Percentiles rank a stretch among this genome's conserved stretches.
These are phyloP conservation scores for Erysimum pusillum DNA, from an alignment of 441 rosid species.

Conservation along the genomic window DNA sequence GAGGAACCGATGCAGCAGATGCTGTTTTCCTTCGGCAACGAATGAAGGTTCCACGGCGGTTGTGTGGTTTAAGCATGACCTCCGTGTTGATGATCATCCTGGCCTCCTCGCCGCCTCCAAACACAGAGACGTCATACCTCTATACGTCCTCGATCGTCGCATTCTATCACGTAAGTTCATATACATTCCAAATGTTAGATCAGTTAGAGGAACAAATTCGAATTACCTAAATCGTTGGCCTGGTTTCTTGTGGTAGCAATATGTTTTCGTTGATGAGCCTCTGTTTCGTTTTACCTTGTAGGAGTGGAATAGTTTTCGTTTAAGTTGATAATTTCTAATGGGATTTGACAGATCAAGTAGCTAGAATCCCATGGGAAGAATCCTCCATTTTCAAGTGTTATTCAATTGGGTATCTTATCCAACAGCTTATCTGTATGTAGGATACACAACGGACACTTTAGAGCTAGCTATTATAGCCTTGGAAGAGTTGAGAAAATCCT, in stretches of 20 bases:
- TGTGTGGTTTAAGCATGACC: constrained; percentile 95
- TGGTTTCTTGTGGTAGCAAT: background rate
- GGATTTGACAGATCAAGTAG: background rate
- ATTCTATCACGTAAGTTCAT: constrained; percentile 71
- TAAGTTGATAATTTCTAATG: background rate
- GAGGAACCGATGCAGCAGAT: constrained; percentile 33
- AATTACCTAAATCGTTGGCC: background rate
- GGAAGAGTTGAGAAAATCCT: constrained; percentile 66
- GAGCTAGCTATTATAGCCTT: constrained; percentile 75
- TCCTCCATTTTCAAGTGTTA: background rate
- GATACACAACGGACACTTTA: constrained; percentile 77
- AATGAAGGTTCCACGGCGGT: constrained; percentile 55
- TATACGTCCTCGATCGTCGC: constrained; percentile 84
- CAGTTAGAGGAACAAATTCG: constrained; percentile 6
- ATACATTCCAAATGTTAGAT: background rate
- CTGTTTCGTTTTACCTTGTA: constrained; percentile 1
- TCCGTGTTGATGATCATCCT: constrained; percentile 89
- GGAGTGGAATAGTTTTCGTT: background rate
- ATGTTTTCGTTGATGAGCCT: background rate
- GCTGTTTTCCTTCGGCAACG: constrained; percentile 44
- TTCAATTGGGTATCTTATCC: constrained; percentile 10
- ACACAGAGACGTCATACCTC: constrained; percentile 61
- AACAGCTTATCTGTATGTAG: constrained; percentile 52
- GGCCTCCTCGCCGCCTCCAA: constrained; percentile 72
- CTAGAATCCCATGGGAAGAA: background rate